A percentile compares a stretch with the other conserved stretches of the same genome.
Conservation (phyloP, 1,284 basidiomycete genomes). For the Trametes sp. region DNA sequence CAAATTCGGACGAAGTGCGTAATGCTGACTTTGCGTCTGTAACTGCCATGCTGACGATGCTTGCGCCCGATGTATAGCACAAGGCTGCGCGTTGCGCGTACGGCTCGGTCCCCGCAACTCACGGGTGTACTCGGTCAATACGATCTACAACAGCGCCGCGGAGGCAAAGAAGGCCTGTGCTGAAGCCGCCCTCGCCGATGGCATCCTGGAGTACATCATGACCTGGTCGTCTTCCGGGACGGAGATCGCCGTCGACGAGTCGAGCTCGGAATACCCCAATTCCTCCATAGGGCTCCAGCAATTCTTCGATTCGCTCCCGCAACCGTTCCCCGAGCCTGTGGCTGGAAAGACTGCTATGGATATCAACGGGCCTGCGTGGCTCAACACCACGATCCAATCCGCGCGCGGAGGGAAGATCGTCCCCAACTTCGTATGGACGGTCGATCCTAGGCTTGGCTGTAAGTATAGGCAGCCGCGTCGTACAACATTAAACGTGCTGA, state of each 20-base stretch:
- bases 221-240: constrained; percentile 57
- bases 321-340: constrained; percentile 61
- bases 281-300: constrained; percentile 51
- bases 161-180: constrained; percentile 64
- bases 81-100: constrained; percentile 64
- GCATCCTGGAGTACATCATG: constrained; percentile 62
- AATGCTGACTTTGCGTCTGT: background rate
- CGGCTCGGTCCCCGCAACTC: constrained; percentile 54
- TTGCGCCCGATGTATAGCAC: constrained; percentile 44
- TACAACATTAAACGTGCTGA: constrained; percentile 10
- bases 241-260: constrained; percentile 20
- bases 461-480: constrained; percentile 33
- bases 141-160: constrained; percentile 46
- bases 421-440: constrained; percentile 54
- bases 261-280: constrained; percentile 6
- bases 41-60: constrained; percentile 6
- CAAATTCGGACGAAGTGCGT: constrained; percentile 54
- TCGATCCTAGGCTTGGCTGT: constrained; percentile 51
- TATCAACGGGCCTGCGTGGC: constrained; percentile 60
- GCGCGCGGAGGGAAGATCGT: constrained; percentile 56
- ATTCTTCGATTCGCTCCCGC: constrained; percentile 65
- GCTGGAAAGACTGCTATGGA: constrained; percentile 51
- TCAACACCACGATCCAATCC: constrained; percentile 60
- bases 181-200: constrained; percentile 54
- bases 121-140: constrained; percentile 58